Evolutionary conservation across 2,329 filamentous ascomycete species (phyloP).

Genomic region (Fonsecaea erecta): DNA sequence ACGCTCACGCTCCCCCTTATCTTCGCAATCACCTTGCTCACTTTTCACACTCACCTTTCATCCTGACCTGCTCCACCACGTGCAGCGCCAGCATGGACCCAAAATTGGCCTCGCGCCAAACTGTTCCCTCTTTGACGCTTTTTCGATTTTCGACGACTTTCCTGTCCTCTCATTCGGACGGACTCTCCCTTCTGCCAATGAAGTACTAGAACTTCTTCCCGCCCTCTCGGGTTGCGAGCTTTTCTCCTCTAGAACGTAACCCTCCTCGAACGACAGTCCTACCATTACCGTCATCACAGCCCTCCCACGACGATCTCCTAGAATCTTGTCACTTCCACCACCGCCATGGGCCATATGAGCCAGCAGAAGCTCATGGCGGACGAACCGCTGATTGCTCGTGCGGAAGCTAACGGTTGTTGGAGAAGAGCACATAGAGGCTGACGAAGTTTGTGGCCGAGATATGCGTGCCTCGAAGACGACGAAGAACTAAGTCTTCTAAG

Average conservation of each 20-base stretch:
- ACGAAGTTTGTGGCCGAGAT: neutral
- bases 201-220: neutral
- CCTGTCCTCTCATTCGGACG: neutral
- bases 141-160: conserved; percentile 10
- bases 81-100: neutral
- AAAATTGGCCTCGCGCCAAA: conserved; percentile 10
- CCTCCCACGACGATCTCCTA: neutral
- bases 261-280: neutral
- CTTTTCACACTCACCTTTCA: conserved; percentile 10
- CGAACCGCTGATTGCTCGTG: neutral
- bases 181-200: neutral
- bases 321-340: neutral
- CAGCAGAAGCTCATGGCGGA: conserved; percentile 4
- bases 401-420: neutral
- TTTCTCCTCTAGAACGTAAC: neutral
- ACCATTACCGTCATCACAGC: neutral
- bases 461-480: neutral
- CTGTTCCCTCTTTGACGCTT: conserved; percentile 6
- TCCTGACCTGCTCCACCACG: conserved; percentile 4
- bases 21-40: neutral
- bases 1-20: neutral
- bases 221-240: neutral
- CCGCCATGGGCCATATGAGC: neutral
- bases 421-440: neutral
- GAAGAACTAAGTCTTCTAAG: conserved; percentile 5